phyloP scores from a whole-genome alignment of 2,329 filamentous ascomycete genomes.

The Passalora sequoiae region DNA sequence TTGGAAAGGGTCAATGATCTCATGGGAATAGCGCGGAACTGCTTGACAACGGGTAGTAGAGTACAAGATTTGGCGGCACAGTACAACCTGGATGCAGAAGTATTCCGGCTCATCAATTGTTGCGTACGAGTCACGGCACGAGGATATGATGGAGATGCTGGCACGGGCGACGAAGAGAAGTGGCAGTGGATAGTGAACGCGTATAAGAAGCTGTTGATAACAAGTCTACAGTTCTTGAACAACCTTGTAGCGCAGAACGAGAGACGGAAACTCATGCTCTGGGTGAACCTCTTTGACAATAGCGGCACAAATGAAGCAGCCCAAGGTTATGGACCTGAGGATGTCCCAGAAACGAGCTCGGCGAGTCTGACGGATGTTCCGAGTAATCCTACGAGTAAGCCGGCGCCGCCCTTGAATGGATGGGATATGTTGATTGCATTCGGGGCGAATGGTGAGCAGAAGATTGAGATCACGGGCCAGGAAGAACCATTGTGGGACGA shows the following conservation, averaged over 20 bases:
- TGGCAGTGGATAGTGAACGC: constrained; percentile 62
- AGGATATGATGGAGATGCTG: constrained; percentile 60
- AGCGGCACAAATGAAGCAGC: constrained; percentile 28
- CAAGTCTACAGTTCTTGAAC: constrained; percentile 61
- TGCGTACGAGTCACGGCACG: constrained; percentile 60
- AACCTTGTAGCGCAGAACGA: constrained; percentile 63
- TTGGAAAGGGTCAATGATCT: constrained; percentile 59
- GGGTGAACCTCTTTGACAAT: constrained; percentile 58
- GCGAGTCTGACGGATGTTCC: constrained; percentile 27
- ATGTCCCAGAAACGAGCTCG: constrained; percentile 26
- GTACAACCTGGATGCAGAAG: constrained; percentile 55
- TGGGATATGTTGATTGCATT: constrained; percentile 30
- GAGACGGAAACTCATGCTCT: constrained; percentile 59
- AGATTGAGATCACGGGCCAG: constrained; percentile 16
- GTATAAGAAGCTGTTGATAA: constrained; percentile 62
- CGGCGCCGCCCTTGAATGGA: constrained; percentile 23
- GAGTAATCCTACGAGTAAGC: constrained; percentile 27
- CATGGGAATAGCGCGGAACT: constrained; percentile 57
- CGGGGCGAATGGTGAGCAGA: constrained; percentile 23
- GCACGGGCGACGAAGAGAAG: constrained; percentile 57
- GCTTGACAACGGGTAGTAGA: constrained; percentile 55
- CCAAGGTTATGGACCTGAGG: constrained; percentile 22
- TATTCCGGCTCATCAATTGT: constrained; percentile 58
- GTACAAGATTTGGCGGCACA: constrained; percentile 60
- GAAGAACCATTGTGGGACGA: constrained; percentile 25